A percentile compares a stretch with the other conserved stretches of the same genome.
These are phyloP conservation scores for Alnus rubra DNA, from an alignment of 306 rosid genomes.

Conservation along the genomic window DNA sequence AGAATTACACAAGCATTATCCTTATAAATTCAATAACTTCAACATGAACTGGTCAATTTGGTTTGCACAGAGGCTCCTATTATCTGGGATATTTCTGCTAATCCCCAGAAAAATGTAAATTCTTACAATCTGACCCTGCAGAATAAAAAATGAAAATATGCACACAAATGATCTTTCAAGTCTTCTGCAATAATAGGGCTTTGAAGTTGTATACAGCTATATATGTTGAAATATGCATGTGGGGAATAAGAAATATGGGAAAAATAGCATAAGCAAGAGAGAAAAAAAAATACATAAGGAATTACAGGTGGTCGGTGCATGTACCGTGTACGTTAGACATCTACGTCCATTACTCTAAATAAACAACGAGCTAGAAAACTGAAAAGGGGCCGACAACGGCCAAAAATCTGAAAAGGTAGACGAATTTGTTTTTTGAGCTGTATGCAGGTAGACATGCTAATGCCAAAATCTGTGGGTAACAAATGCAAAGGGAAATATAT, in stretches of 20 bases:
- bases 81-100: background rate
- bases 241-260: too few relatives aligned
- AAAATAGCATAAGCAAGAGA: too few relatives aligned
- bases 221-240: too few relatives aligned
- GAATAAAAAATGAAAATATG: background rate
- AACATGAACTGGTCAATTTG: constrained; percentile 1
- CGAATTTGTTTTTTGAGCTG: background rate
- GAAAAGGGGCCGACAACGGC: too few relatives aligned
- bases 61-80: constrained; percentile 1
- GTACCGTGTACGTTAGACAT: too few relatives aligned
- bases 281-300: too few relatives aligned
- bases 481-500: constrained; percentile 27
- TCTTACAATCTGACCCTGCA: background rate
- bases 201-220: background rate
- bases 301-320: too few relatives aligned
- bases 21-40: constrained; percentile 23
- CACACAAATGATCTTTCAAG: background rate
- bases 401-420: too few relatives aligned
- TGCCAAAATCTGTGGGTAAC: background rate
- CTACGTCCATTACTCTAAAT: too few relatives aligned
- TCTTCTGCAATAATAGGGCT: background rate
- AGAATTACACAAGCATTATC: constrained; percentile 6
- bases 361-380: too few relatives aligned
- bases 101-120: background rate
- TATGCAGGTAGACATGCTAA: background rate